Evolutionary conservation across 805 yeast genomes (phyloP).

Genomic region (Saturnispora hagleri): DNA sequence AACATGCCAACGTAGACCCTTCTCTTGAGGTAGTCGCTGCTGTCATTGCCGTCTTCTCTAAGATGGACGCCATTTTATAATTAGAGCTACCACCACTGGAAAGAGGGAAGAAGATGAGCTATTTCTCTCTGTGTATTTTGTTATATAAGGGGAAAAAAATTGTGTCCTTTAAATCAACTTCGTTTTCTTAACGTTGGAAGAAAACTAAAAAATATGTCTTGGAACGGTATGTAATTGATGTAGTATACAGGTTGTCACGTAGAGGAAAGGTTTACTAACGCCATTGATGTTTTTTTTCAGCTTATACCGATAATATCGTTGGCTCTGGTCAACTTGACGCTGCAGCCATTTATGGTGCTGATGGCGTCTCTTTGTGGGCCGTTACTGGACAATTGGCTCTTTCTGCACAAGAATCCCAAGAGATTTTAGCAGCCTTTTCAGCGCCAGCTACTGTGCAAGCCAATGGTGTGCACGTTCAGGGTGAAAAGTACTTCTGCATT

Average conservation of each 20-base stretch:
- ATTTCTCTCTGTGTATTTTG: slow-evolving; percentile 5
- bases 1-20: slow-evolving; percentile 43
- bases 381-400: slow-evolving; percentile 59
- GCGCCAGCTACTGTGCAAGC: slow-evolving; percentile 75
- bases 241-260: no score
- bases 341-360: slow-evolving; percentile 89
- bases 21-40: slow-evolving; percentile 88
- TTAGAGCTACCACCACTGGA: not conserved
- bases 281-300: slow-evolving; percentile 30
- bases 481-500: slow-evolving; percentile 79
- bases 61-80: slow-evolving; percentile 82
- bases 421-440: slow-evolving; percentile 69
- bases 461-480: slow-evolving; percentile 76
- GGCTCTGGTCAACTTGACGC: slow-evolving; percentile 83
- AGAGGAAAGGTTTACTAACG: not conserved
- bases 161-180: not conserved
- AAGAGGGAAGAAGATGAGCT: slow-evolving; percentile 5
- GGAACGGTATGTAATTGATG: slow-evolving; percentile 26
- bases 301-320: slow-evolving; percentile 89
- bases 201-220: slow-evolving; percentile 20
- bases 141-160: not conserved
- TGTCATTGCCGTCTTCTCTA: slow-evolving; percentile 78
- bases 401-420: slow-evolving; percentile 60
- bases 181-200: not conserved
- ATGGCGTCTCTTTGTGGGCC: slow-evolving; percentile 95